Percentiles rank a stretch among this genome's conserved stretches.
These are phyloP conservation scores for Microascus cirrosus DNA, from an alignment of 2,329 filamentous ascomycete genomes.

Conservation along the genomic window DNA sequence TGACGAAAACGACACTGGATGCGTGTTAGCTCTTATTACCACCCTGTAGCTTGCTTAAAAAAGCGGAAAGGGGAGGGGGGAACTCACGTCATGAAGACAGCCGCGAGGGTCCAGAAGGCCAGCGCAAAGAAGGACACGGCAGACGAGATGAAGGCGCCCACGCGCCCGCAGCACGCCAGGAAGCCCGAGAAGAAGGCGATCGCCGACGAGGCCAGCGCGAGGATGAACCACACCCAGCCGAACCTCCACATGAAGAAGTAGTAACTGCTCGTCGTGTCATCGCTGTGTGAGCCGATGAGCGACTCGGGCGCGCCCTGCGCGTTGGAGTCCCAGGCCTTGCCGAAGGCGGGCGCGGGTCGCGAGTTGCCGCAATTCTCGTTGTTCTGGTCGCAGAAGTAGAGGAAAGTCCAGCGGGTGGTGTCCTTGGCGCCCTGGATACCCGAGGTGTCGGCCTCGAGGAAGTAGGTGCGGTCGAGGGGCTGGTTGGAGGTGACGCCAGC, in stretches of 20 bases:
- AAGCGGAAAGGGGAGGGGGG: background rate
- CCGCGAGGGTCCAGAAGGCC: slow-evolving; percentile 58
- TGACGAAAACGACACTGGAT: slow-evolving; percentile 49
- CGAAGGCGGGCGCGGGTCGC: slow-evolving; percentile 55
- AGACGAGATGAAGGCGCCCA: slow-evolving; percentile 57
- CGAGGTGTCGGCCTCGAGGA: slow-evolving; percentile 68
- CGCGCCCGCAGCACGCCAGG: slow-evolving; percentile 53
- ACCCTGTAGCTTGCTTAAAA: background rate
- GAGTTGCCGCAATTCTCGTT: slow-evolving; percentile 54
- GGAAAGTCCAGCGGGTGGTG: slow-evolving; percentile 79
- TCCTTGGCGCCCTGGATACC: slow-evolving; percentile 58
- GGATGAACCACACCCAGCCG: slow-evolving; percentile 83
- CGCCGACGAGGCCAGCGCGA: slow-evolving; percentile 69
- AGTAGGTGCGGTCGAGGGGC: slow-evolving; percentile 67
- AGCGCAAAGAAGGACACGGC: slow-evolving; percentile 47
- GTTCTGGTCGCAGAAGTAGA: slow-evolving; percentile 62
- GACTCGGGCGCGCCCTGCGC: slow-evolving; percentile 15
- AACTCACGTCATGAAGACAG: slow-evolving; percentile 64
- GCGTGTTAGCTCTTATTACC: slow-evolving; percentile 10
- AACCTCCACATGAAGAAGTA: slow-evolving; percentile 86
- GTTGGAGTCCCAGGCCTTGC: slow-evolving; percentile 54
- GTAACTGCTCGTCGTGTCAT: slow-evolving; percentile 35
- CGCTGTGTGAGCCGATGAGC: slow-evolving; percentile 26
- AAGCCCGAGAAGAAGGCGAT: slow-evolving; percentile 56
- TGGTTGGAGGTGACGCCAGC: slow-evolving; percentile 35